Evolutionary conservation across 1,284 basidiomycete species (phyloP).

Genomic region (Ganoderma lucidum): DNA sequence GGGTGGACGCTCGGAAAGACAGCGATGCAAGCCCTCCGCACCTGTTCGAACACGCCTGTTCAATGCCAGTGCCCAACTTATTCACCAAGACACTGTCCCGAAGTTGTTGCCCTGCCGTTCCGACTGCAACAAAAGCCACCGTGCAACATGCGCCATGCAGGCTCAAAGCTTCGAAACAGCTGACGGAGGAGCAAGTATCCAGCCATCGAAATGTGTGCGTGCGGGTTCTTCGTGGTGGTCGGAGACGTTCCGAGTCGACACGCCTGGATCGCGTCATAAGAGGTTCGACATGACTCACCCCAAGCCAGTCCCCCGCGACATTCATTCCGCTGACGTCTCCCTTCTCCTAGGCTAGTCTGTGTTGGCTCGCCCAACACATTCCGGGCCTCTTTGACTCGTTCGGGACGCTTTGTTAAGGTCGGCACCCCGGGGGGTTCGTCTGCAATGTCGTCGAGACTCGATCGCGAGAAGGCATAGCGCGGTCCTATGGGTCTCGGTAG

Average conservation of each 20-base stretch:
- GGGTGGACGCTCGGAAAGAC: neutral
- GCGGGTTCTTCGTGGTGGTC: neutral
- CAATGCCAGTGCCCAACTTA: neutral
- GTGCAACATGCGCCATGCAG: neutral
- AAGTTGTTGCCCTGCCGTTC: neutral
- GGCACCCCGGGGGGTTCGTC: neutral
- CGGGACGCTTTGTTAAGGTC: neutral
- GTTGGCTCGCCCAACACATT: neutral
- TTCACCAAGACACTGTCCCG: neutral
- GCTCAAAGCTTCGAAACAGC: no score
- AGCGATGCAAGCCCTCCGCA: neutral
- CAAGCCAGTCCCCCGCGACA: neutral
- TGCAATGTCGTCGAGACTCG: neutral
- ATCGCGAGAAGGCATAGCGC: neutral
- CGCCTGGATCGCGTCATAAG: neutral
- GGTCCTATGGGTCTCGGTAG: neutral
- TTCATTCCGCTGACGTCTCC: neutral
- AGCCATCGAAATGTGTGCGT: neutral
- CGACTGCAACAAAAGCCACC: neutral
- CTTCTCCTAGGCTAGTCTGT: neutral
- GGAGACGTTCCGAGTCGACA: neutral
- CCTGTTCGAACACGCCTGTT: neutral
- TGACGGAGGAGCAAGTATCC: neutral
- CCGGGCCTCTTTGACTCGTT: neutral
- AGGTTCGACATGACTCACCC: neutral